Evolutionary conservation across 768 basidiomycete genomes (phyloP), one percentile per base, ranked within the genome.

Genomic region (Xanthoconium purpureum): DNA sequence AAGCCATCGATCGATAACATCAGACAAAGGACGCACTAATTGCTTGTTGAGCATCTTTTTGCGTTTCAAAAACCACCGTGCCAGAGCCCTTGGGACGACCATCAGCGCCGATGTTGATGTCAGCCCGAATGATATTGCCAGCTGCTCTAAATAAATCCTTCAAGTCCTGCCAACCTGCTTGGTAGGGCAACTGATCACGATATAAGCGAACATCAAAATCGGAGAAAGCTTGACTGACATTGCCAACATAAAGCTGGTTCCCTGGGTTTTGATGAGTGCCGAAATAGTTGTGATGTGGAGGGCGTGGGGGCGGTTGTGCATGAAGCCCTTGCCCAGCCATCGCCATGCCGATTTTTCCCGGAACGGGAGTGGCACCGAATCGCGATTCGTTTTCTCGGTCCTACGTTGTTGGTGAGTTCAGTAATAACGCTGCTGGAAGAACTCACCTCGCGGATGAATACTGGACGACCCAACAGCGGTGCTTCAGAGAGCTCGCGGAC

Each of bases 81-180:
- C 96, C 96, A 50, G 91, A 96, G 20, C 96, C 96, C 71, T 97
- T 96, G 15, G 96, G 94, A 13, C 87, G 83, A 29, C 95, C 95
- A 71, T 97, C 94, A 20, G 87, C 85, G 56, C 91, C 92, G 55
- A 96, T 89, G 63, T 95, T 94, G 60, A 98, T 93, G 70, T 98
- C 96, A 54, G 96, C 94, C 45, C 96, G 86, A 60, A 98, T 85
- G 63, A 99, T 95, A 67, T 92, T 91, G 8, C 96, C 96, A 44
- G 96, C 91, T 30, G 91, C 84, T 54, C 96, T 87, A 87, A 98
- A 98, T 30, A 98, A 77, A 72, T 98, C 96, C 68, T 98, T 98
- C 54, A 98, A 76, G 70, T 98, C 96, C 71, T 99, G 96, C 96
- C 96, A 99, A 32, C 93, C 93, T n/a, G 94, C 94, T 75, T 95